phyloP scores from a whole-genome alignment of 805 yeast genomes.

The Metschnikowia lochheadii region DNA sequence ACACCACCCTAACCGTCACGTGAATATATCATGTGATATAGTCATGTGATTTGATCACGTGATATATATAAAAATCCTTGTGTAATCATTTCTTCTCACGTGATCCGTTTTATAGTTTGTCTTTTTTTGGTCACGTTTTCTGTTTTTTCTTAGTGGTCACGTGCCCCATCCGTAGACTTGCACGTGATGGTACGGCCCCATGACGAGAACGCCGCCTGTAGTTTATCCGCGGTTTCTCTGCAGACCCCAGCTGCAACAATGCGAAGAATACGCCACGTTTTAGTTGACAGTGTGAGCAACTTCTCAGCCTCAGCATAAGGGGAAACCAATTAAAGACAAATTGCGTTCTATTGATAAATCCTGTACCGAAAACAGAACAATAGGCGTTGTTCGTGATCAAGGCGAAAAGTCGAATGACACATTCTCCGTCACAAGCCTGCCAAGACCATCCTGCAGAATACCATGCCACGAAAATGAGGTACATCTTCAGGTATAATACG shows the following conservation, averaged over 20 bases:
- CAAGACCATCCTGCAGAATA: constrained; percentile 1
- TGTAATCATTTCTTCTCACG: too few relatives aligned
- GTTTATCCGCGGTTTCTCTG: not conserved
- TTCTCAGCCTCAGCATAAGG: not conserved
- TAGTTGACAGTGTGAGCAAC: not conserved
- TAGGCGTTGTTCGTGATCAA: too few relatives aligned
- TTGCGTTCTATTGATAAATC: too few relatives aligned
- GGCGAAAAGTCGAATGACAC: not conserved
- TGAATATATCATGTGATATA: too few relatives aligned
- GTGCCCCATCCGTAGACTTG: not conserved
- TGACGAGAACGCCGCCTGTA: not conserved
- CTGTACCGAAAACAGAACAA: too few relatives aligned
- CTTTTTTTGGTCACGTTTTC: too few relatives aligned
- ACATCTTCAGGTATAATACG: not conserved
- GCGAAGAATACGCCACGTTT: not conserved
- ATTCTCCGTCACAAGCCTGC: not conserved
- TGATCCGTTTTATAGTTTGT: too few relatives aligned
- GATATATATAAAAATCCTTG: too few relatives aligned
- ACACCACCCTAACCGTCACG: too few relatives aligned
- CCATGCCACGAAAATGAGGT: constrained; percentile 1
- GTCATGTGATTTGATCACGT: too few relatives aligned
- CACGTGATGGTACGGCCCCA: too few relatives aligned
- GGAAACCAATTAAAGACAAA: not conserved
- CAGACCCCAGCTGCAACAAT: not conserved
- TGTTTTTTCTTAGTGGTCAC: not conserved